Percentiles rank a stretch among this genome's conserved stretches.
Evolutionary conservation across 2,329 filamentous ascomycete genomes (phyloP).

Genomic region (Alternaria sp.): DNA sequence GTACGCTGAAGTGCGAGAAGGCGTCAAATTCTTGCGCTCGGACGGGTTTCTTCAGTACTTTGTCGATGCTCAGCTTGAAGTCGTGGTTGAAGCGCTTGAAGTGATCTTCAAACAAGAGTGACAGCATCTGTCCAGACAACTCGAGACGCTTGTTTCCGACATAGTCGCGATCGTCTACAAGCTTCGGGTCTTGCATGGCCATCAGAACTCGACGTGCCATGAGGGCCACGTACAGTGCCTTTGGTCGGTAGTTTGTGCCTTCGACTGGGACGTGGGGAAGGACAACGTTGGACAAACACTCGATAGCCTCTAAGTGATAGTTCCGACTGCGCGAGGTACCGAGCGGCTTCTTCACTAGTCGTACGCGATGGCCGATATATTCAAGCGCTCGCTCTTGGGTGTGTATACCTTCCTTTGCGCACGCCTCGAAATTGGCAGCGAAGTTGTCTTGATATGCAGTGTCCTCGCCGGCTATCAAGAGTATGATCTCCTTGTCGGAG

Average conservation of each 20-base stretch:
- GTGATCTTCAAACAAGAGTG: constrained; percentile 92
- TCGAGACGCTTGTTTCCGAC: constrained; percentile 97
- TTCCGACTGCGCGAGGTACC: constrained; percentile 67
- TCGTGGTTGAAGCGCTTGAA: constrained; percentile 95
- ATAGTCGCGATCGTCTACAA: constrained; percentile 96
- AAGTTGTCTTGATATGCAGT: constrained; percentile 93
- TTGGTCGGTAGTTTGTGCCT: constrained; percentile 93
- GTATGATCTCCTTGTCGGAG: constrained; percentile 92
- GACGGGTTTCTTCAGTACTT: constrained; percentile 92
- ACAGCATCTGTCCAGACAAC: constrained; percentile 90
- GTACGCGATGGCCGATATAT: constrained; percentile 81
- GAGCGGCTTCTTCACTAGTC: constrained; percentile 72
- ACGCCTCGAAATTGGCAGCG: constrained; percentile 92
- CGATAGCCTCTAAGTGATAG: constrained; percentile 87
- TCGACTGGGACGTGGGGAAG: constrained; percentile 93
- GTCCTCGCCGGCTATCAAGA: constrained; percentile 87
- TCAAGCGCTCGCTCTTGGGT: constrained; percentile 96
- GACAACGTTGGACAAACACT: constrained; percentile 89
- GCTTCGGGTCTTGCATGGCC: constrained; percentile 84
- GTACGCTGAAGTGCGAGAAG: constrained; percentile 79
- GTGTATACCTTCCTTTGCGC: constrained; percentile 79
- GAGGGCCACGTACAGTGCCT: constrained; percentile 93
- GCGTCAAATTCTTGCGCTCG: constrained; percentile 88
- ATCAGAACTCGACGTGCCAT: constrained; percentile 97
- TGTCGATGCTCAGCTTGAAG: constrained; percentile 93